Percentiles rank a stretch among this genome's conserved stretches.
Evolutionary conservation across 2,329 filamentous ascomycete species (phyloP).

Genomic region (Fusarium concolor): DNA sequence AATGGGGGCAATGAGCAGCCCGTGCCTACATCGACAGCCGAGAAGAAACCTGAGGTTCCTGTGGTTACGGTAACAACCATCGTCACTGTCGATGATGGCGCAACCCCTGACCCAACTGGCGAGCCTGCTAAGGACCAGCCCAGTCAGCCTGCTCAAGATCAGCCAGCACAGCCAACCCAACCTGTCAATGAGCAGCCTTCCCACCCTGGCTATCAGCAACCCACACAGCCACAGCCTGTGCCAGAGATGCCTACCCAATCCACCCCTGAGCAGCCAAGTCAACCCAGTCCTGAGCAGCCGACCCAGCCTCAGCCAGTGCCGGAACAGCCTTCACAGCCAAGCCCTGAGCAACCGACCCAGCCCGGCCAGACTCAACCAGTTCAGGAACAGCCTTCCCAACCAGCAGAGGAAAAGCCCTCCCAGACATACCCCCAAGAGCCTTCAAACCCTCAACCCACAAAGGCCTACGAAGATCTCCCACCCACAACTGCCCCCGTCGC

Average conservation of each 20-base stretch:
- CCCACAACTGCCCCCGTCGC: slow-evolving; percentile 21
- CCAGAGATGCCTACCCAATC: slow-evolving; percentile 12
- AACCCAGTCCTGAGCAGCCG: slow-evolving; percentile 20
- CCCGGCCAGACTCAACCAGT: slow-evolving; percentile 12
- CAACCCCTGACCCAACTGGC: slow-evolving; percentile 19
- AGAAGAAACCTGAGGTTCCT: slow-evolving; percentile 32
- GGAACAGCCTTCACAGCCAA: slow-evolving; percentile 9
- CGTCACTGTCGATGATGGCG: slow-evolving; percentile 46
- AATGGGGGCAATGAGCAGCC: slow-evolving; percentile 23
- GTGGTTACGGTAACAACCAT: slow-evolving; percentile 49
- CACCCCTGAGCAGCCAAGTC: slow-evolving; percentile 1
- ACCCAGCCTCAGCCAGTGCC: slow-evolving; percentile 8
- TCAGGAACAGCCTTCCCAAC: too few species aligned
- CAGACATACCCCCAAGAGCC: slow-evolving; percentile 20
- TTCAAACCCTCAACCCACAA: slow-evolving; percentile 25
- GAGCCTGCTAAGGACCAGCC: slow-evolving; percentile 19
- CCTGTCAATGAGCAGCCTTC: slow-evolving; percentile 15
- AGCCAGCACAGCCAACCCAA: slow-evolving; percentile 25
- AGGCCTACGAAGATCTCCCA: slow-evolving; percentile 19
- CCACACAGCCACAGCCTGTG: slow-evolving; percentile 10
- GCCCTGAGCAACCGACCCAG: slow-evolving; percentile 1
- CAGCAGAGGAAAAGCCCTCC: slow-evolving; percentile 1
- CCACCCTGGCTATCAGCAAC: slow-evolving; percentile 18
- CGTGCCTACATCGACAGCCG: slow-evolving; percentile 20
- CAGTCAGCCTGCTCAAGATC: slow-evolving; percentile 9